phyloP scores from a whole-genome alignment of 805 yeast species.

The Cyberlindnera amylophila region DNA sequence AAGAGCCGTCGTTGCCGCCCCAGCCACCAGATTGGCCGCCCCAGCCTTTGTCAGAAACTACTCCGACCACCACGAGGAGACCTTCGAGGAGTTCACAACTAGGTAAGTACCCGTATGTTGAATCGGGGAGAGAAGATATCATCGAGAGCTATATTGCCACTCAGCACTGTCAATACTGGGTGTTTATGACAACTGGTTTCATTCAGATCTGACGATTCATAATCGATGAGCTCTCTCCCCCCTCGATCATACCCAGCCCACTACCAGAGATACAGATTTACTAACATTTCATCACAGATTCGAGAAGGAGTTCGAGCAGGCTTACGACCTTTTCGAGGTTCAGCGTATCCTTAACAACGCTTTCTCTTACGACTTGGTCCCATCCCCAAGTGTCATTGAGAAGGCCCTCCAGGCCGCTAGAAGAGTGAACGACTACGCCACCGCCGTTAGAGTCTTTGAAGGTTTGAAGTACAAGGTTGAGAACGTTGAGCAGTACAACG shows the following conservation, averaged over 20 bases:
- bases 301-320: constrained; percentile 95
- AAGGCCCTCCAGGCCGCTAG: constrained; percentile 97
- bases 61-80: constrained; percentile 82
- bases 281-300: constrained; percentile 47
- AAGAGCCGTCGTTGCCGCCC: constrained; percentile 13
- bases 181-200: too few species aligned
- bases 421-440: constrained; percentile 98
- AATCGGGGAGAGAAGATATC: too few species aligned
- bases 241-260: too few species aligned
- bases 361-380: constrained; percentile 97
- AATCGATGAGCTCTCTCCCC: too few species aligned
- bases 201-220: too few species aligned
- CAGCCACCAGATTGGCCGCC: constrained; percentile 10
- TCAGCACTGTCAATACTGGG: background rate
- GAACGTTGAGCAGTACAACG: constrained; percentile 88
- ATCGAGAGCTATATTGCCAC: too few species aligned
- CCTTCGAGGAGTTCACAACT: constrained; percentile 87
- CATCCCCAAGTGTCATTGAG: constrained; percentile 94
- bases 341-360: constrained; percentile 96
- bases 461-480: constrained; percentile 96
- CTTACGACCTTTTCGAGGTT: constrained; percentile 82
- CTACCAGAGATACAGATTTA: too few species aligned
- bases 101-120: constrained; percentile 7
- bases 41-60: constrained; percentile 51
- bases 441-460: constrained; percentile 97